A percentile compares a stretch with the other conserved stretches of the same genome.
These are phyloP conservation scores for Bacidia gigantensis DNA, from an alignment of 495 filamentous ascomycete genomes.

Conservation along the genomic window DNA sequence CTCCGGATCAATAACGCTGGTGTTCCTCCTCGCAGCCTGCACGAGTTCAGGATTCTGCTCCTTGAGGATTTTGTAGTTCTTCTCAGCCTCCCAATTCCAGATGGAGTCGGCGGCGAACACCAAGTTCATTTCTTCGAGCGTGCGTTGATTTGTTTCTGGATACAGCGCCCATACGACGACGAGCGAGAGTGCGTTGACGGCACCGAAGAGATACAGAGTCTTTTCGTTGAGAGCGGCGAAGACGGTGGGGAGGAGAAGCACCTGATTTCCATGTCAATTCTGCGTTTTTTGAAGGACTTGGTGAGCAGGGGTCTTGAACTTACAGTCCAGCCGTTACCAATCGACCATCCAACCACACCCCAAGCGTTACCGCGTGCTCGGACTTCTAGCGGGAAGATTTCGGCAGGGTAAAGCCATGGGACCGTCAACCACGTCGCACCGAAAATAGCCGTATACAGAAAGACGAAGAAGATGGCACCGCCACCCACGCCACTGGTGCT, in stretches of 20 bases:
- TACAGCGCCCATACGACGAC: constrained; percentile 53
- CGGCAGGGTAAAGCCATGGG: constrained; percentile 56
- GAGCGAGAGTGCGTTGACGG: constrained; percentile 44
- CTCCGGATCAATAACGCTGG: constrained; percentile 33
- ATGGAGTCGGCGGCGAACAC: constrained; percentile 44
- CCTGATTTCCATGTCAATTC: neutral
- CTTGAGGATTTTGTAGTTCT: constrained; percentile 35
- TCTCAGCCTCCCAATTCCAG: constrained; percentile 53
- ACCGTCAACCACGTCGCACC: constrained; percentile 60
- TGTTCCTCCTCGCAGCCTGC: constrained; percentile 26
- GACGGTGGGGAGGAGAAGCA: constrained; percentile 45
- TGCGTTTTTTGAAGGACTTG: too few species aligned
- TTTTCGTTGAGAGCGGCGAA: constrained; percentile 47
- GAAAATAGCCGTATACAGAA: constrained; percentile 53
- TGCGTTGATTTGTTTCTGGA: constrained; percentile 52
- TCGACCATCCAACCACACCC: constrained; percentile 59
- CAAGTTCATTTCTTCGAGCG: constrained; percentile 55
- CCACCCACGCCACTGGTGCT: constrained; percentile 37
- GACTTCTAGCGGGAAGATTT: constrained; percentile 55
- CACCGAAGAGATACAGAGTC: constrained; percentile 51
- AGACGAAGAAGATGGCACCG: constrained; percentile 50
- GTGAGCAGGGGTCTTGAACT: too few species aligned
- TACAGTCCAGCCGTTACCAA: constrained; percentile 48
- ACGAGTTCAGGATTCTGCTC: constrained; percentile 35
- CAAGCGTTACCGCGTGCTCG: constrained; percentile 56